Percentiles rank a stretch among this genome's conserved stretches.
Evolutionary conservation across 208 protist genomes (phyloP).

Genomic region (Vickermania ingenoplastis): DNA sequence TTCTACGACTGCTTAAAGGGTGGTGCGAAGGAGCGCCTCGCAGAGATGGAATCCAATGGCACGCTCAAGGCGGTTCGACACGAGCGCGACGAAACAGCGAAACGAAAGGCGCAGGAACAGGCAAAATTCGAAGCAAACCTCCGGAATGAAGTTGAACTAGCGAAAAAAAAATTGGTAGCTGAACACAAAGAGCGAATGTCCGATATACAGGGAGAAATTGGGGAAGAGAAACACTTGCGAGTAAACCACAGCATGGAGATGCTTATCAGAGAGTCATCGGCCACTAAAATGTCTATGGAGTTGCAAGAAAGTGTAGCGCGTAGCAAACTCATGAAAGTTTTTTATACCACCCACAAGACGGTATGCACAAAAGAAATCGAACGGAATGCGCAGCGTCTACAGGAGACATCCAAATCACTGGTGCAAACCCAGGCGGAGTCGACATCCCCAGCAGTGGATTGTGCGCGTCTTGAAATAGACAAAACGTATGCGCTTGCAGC

Average conservation of each 20-base stretch:
- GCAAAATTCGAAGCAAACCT: background rate
- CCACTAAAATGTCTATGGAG: background rate
- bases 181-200: background rate
- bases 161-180: background rate
- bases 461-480: constrained; percentile 38
- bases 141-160: background rate
- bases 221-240: background rate
- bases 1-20: constrained; percentile 32
- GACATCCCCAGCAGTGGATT: constrained; percentile 4
- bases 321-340: background rate
- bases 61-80: constrained; percentile 12
- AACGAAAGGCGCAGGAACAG: background rate
- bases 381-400: background rate
- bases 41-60: constrained; percentile 13
- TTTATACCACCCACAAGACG: background rate
- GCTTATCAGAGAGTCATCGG: background rate
- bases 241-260: background rate
- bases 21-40: background rate
- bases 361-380: background rate
- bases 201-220: background rate
- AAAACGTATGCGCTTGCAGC: constrained; percentile 39
- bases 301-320: background rate
- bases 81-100: background rate
- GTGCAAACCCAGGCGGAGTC: background rate
- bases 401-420: background rate